These are phyloP conservation scores for Gossypium bickii DNA, from an alignment of 345 rosid genomes.

Conservation along the genomic window DNA sequence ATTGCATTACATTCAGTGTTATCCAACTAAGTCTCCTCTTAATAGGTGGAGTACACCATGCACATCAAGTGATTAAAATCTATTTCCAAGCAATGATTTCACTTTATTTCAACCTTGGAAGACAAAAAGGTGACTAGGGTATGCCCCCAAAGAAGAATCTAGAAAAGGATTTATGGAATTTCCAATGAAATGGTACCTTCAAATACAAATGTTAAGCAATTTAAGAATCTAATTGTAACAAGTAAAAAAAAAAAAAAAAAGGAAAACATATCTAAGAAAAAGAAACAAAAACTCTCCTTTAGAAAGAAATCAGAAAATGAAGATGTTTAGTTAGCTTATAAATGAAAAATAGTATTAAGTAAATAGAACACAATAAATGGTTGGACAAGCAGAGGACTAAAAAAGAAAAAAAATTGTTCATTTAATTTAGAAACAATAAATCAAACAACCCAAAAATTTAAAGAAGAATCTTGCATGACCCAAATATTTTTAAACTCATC, in stretches of 20 bases:
- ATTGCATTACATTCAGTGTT: neutral
- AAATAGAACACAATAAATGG: too few species aligned
- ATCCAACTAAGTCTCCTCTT: slow-evolving; percentile 5
- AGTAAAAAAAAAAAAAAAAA: neutral
- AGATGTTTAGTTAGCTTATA: too few species aligned
- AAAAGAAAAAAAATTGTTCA: neutral
- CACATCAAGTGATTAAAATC: slow-evolving; percentile 1
- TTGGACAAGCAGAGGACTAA: too few species aligned
- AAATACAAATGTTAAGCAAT: neutral
- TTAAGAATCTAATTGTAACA: neutral
- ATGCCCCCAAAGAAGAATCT: neutral
- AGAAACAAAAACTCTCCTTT: neutral
- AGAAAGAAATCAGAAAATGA: too few species aligned
- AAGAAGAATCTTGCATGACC: neutral
- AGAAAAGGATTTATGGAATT: neutral
- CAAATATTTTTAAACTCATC: neutral
- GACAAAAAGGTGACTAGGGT: neutral
- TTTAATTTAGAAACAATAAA: neutral
- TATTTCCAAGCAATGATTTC: neutral
- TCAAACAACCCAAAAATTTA: neutral
- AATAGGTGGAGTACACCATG: neutral
- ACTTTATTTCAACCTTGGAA: neutral
- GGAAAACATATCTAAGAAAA: neutral
- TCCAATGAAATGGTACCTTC: neutral
- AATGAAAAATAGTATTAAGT: too few species aligned